phyloP scores from a whole-genome alignment of 441 rosid species.

The Adansonia gregorii region DNA sequence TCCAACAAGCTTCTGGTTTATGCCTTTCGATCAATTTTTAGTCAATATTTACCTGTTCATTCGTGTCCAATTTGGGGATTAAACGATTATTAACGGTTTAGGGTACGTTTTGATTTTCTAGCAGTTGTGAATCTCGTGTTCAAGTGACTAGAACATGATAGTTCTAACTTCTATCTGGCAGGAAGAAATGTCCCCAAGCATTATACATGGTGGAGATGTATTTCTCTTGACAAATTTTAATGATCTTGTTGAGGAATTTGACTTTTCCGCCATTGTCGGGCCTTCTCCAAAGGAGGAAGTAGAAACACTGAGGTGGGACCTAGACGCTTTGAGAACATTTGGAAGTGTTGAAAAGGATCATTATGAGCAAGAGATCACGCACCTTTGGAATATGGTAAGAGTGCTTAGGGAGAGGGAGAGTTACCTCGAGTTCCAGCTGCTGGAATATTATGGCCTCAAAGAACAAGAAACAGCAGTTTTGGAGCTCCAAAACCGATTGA shows the following conservation, averaged over 20 bases:
- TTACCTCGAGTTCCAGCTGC: constrained; percentile 71
- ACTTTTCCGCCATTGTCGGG: constrained; percentile 23
- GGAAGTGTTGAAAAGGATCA: constrained; percentile 41
- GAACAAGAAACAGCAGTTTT: constrained; percentile 69
- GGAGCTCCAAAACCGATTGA: constrained; percentile 79
- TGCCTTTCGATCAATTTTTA: no score
- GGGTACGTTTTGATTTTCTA: no score
- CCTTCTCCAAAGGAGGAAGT: constrained; percentile 34
- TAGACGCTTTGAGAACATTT: constrained; percentile 46
- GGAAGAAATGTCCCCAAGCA: constrained; percentile 54
- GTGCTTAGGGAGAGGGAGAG: constrained; percentile 71
- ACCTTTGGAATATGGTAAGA: constrained; percentile 55
- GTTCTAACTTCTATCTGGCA: constrained; percentile 6
- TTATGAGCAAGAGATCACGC: constrained; percentile 61
- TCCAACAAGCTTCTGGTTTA: no score
- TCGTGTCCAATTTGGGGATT: no score
- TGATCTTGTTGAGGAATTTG: constrained; percentile 46
- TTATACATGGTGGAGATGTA: constrained; percentile 41
- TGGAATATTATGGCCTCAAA: constrained; percentile 82
- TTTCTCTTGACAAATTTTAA: constrained; percentile 60
- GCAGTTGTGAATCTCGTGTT: no score
- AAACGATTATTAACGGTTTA: no score
- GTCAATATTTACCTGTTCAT: no score
- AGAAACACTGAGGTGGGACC: constrained; percentile 42
- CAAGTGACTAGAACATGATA: no score